Conservation (phyloP, 257 asterid genomes). For the Solanum verrucosum region DNA sequence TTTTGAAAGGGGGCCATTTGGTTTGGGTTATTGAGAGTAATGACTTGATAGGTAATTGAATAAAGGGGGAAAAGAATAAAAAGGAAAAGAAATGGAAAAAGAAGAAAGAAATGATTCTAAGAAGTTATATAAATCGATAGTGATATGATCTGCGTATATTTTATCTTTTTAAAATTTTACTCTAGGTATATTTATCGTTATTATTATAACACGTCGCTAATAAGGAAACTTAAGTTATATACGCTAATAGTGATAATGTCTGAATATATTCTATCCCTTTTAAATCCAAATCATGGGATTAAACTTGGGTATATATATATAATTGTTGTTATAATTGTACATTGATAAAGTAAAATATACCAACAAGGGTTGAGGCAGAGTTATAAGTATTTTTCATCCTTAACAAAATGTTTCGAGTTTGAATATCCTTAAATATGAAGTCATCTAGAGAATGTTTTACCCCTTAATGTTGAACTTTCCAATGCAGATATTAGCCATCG, state of each 20-base stretch:
- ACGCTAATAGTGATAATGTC: background rate
- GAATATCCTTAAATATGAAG: no score
- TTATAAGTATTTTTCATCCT: background rate
- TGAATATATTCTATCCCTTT: no score
- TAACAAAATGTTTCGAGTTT: no score
- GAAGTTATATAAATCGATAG: background rate
- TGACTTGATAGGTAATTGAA: background rate
- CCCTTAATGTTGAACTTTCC: background rate
- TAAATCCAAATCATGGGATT: background rate
- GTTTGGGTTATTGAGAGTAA: constrained; percentile 9
- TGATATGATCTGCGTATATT: background rate
- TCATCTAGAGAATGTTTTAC: no score
- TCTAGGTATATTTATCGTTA: background rate
- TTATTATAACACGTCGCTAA: background rate
- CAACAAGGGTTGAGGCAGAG: background rate
- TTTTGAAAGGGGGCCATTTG: constrained; percentile 38
- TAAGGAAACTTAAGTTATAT: background rate
- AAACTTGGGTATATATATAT: background rate
- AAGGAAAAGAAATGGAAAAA: background rate
- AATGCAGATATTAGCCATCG: no score
- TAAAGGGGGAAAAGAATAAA: background rate
- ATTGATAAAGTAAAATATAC: no score
- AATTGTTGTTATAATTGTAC: background rate
- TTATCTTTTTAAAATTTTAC: background rate
- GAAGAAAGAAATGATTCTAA: background rate